Conservation (phyloP, 2,329 filamentous ascomycete genomes). For the Celoporthe dispersa region DNA sequence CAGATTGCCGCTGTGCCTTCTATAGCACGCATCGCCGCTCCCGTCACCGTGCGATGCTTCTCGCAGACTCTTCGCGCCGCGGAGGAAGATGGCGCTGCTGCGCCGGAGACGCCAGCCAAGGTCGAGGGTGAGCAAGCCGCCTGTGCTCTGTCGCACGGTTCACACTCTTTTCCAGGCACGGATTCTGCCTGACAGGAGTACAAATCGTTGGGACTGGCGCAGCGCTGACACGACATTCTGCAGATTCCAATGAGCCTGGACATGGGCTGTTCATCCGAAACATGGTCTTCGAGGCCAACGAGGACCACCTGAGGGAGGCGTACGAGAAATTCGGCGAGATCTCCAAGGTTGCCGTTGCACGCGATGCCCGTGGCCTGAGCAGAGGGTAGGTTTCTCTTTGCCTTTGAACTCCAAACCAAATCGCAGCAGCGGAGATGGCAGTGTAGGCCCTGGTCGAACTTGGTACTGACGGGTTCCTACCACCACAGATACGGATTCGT, state of each 20-base stretch:
- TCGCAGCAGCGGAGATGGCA: background rate
- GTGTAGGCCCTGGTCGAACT: background rate
- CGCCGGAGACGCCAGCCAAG: slow-evolving; percentile 14
- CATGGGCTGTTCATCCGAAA: slow-evolving; percentile 40
- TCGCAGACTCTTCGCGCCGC: slow-evolving; percentile 36
- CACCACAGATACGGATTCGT: slow-evolving; percentile 41
- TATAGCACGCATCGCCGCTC: slow-evolving; percentile 25
- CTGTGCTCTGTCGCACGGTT: background rate
- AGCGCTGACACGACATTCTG: background rate
- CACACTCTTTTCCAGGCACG: background rate
- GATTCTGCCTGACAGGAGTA: background rate
- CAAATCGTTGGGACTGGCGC: background rate
- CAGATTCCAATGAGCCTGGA: slow-evolving; percentile 28
- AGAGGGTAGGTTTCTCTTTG: slow-evolving; percentile 37
- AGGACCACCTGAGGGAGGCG: slow-evolving; percentile 40
- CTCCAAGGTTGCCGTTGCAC: slow-evolving; percentile 33
- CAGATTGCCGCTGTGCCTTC: slow-evolving; percentile 29
- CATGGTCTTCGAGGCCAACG: slow-evolving; percentile 42
- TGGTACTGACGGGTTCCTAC: slow-evolving; percentile 24
- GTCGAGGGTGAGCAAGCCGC: slow-evolving; percentile 20
- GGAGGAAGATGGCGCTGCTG: slow-evolving; percentile 29
- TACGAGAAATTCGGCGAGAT: slow-evolving; percentile 41
- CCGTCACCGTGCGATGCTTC: slow-evolving; percentile 37
- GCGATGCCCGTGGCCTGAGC: slow-evolving; percentile 42
- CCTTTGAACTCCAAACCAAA: too few species aligned